Evolutionary conservation across 345 rosid species (phyloP).

Genomic region (Citrus medica): DNA sequence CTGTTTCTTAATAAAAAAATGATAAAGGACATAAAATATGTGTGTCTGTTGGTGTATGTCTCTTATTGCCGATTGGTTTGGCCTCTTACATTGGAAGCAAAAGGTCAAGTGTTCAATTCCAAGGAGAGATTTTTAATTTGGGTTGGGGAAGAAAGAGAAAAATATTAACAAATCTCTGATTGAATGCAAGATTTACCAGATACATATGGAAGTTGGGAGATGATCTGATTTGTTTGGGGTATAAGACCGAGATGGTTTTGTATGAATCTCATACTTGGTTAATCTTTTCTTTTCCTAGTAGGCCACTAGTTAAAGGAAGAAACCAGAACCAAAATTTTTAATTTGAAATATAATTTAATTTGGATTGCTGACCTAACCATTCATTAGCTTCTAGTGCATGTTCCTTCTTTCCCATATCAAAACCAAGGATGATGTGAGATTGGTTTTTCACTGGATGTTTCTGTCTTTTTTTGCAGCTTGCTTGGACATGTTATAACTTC

Average conservation of each 20-base stretch:
- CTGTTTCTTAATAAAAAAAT: background rate
- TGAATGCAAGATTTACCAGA: background rate
- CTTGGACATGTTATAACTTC: slow-evolving; percentile 97
- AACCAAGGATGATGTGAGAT: background rate
- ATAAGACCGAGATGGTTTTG: background rate
- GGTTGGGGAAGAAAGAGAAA: background rate
- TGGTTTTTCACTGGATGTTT: background rate
- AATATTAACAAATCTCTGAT: background rate
- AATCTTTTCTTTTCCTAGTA: background rate
- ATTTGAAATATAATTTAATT: background rate
- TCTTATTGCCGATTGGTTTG: background rate
- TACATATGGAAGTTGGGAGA: background rate
- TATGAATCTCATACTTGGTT: background rate
- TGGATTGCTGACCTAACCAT: background rate
- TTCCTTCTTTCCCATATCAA: background rate
- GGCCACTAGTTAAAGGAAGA: background rate
- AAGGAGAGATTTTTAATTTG: background rate
- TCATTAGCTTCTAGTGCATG: background rate
- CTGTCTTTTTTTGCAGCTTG: slow-evolving; percentile 57
- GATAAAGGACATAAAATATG: background rate
- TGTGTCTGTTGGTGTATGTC: background rate
- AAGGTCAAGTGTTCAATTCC: background rate
- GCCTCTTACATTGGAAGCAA: background rate
- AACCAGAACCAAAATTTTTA: background rate
- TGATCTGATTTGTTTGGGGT: background rate